These are phyloP conservation scores for Aspergillus flavus DNA, from an alignment of 2,329 filamentous ascomycete genomes.

Conservation along the genomic window DNA sequence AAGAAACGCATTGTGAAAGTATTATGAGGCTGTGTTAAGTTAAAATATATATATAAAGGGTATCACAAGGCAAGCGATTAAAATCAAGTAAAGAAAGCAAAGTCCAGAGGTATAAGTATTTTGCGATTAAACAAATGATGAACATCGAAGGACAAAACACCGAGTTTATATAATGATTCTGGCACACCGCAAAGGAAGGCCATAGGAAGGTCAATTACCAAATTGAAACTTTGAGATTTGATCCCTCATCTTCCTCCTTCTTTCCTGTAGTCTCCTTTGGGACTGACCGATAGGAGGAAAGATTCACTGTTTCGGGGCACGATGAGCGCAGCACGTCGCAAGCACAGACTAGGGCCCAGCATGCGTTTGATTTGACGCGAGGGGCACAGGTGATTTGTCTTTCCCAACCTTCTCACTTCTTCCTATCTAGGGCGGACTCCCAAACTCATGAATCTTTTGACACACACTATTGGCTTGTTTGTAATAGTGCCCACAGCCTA, in stretches of 20 bases:
- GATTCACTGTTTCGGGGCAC: conserved; percentile 11
- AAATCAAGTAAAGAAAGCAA: conserved; percentile 1
- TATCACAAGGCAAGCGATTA: conserved; percentile 9
- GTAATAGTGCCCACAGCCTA: not conserved
- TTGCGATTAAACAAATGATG: not conserved
- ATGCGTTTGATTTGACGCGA: conserved; percentile 15
- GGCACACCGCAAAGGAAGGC: conserved; percentile 13
- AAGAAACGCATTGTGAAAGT: conserved; percentile 31
- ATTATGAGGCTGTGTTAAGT: not conserved
- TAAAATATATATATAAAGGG: conserved; percentile 1
- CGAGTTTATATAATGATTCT: conserved; percentile 10
- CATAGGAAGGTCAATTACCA: conserved; percentile 2
- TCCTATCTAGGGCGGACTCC: conserved; percentile 1
- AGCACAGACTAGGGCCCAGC: conserved; percentile 1
- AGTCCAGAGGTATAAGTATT: conserved; percentile 7
- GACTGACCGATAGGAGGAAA: conserved; percentile 13
- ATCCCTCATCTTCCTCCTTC: conserved; percentile 7
- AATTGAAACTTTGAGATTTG: conserved; percentile 1
- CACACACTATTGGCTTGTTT: not conserved
- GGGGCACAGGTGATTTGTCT: conserved; percentile 19
- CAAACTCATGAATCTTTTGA: not conserved
- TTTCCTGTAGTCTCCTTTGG: conserved; percentile 2
- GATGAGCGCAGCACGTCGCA: conserved; percentile 5
- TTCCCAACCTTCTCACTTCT: not conserved
- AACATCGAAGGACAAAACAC: not conserved